Evolutionary conservation across 768 basidiomycete species (phyloP).

Genomic region (Mycena maculata): DNA sequence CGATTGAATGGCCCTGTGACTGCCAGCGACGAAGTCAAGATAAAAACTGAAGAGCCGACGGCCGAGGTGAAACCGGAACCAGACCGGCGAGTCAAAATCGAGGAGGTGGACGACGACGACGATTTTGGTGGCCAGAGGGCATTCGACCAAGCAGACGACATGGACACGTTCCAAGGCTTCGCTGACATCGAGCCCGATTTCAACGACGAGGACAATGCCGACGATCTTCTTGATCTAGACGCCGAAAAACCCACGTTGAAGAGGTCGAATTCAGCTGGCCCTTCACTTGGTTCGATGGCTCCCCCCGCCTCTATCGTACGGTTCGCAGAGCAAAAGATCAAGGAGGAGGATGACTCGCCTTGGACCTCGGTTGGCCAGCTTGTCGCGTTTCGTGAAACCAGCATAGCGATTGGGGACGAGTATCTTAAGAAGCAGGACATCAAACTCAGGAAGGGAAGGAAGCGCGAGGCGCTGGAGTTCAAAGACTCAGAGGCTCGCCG

Average conservation of each 20-base stretch:
- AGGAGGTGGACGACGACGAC: conserved; percentile 31
- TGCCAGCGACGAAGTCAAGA: conserved; percentile 21
- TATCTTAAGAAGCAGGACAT: conserved; percentile 38
- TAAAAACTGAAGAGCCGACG: conserved; percentile 29
- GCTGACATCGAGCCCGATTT: conserved; percentile 20
- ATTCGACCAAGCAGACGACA: conserved; percentile 10
- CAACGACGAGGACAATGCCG: conserved; percentile 33
- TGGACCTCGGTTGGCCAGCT: conserved; percentile 42
- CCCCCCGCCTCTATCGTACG: conserved; percentile 25
- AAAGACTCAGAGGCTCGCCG: conserved; percentile 31
- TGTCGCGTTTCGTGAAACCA: conserved; percentile 40
- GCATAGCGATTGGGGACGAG: conserved; percentile 41
- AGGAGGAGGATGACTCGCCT: conserved; percentile 32
- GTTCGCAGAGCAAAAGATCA: conserved; percentile 16
- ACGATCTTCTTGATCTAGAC: conserved; percentile 34
- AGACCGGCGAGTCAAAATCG: conserved; percentile 29
- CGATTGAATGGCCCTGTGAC: conserved; percentile 32
- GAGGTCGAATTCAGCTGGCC: conserved; percentile 21
- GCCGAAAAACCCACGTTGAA: conserved; percentile 28
- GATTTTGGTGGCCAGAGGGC: conserved; percentile 20
- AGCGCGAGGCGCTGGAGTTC: conserved; percentile 30
- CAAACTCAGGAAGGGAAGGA: conserved; percentile 33
- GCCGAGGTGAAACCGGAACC: conserved; percentile 24
- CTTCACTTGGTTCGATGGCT: conserved; percentile 19
- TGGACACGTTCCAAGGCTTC: conserved; percentile 4